Evolutionary conservation across 2,329 filamentous ascomycete genomes (phyloP).

Genomic region (Aspergillus fijiensis): DNA sequence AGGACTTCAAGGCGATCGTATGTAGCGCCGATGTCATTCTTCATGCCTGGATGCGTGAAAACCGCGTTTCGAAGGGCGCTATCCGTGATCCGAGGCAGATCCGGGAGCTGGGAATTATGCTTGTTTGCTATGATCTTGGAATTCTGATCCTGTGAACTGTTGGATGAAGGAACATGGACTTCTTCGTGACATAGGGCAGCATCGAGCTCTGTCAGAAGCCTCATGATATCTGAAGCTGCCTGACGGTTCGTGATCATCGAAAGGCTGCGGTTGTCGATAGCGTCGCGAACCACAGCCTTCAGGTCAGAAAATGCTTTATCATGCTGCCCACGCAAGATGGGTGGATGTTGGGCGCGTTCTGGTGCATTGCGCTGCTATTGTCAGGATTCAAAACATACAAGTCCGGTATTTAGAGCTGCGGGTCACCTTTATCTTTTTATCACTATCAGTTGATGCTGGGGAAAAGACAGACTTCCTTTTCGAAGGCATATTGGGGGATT

Average conservation of each 20-base stretch:
- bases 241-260: not conserved
- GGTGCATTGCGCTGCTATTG: not conserved
- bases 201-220: constrained; percentile 15
- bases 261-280: not conserved
- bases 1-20: constrained; percentile 89
- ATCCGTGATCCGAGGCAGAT: constrained; percentile 61
- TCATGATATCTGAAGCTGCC: not conserved
- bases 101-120: constrained; percentile 16
- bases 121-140: not conserved
- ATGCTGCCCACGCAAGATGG: not conserved
- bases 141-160: not conserved
- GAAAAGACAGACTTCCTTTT: constrained; percentile 26
- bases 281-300: not conserved
- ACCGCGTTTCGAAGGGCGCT: constrained; percentile 60
- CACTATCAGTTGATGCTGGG: not conserved
- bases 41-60: constrained; percentile 64
- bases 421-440: constrained; percentile 22
- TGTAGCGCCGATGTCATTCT: constrained; percentile 33
- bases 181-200: constrained; percentile 18
- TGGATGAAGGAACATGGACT: not conserved
- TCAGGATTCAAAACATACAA: not conserved
- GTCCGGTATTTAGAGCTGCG: not conserved
- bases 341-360: not conserved
- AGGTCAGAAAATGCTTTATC: not conserved
- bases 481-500: constrained; percentile 25